Percentiles rank a stretch among this genome's conserved stretches.
Evolutionary conservation across 768 basidiomycete species (phyloP).

Genomic region (Termitomyces sp.): DNA sequence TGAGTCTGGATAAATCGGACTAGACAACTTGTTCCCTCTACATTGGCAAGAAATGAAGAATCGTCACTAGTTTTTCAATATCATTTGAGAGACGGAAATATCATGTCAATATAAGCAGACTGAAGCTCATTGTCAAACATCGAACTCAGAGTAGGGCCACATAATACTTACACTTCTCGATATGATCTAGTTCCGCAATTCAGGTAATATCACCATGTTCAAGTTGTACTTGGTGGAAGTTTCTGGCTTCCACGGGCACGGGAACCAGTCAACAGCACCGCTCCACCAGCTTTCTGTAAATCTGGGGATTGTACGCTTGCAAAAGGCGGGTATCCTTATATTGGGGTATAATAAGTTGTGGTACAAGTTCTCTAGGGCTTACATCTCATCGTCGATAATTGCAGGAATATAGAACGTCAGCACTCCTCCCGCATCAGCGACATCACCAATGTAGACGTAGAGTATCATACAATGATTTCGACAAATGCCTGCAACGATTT

Average conservation of each 20-base stretch:
- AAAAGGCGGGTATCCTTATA: not conserved
- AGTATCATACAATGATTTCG: conserved; percentile 80
- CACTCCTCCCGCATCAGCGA: conserved; percentile 75
- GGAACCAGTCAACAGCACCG: not conserved
- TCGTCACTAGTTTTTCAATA: too few relatives aligned
- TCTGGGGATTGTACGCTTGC: not conserved
- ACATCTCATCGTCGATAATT: conserved; percentile 51
- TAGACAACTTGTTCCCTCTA: too few relatives aligned
- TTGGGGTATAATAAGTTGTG: conserved; percentile 2
- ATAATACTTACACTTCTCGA: too few relatives aligned
- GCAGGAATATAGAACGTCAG: conserved; percentile 87
- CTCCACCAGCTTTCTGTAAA: not conserved
- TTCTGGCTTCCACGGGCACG: not conserved
- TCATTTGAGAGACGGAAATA: too few relatives aligned
- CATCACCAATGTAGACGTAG: conserved; percentile 85
- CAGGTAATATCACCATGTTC: not conserved
- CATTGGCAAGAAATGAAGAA: too few relatives aligned
- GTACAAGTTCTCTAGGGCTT: conserved; percentile 1
- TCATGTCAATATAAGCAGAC: too few relatives aligned
- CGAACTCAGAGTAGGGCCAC: too few relatives aligned
- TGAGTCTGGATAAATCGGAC: too few relatives aligned
- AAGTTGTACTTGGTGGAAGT: not conserved
- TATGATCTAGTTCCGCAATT: too few relatives aligned
- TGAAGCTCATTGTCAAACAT: too few relatives aligned
- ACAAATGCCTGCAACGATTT: conserved; percentile 59